Conservation (phyloP, 2,329 filamentous ascomycete species). For the Kalmusia sp. region DNA sequence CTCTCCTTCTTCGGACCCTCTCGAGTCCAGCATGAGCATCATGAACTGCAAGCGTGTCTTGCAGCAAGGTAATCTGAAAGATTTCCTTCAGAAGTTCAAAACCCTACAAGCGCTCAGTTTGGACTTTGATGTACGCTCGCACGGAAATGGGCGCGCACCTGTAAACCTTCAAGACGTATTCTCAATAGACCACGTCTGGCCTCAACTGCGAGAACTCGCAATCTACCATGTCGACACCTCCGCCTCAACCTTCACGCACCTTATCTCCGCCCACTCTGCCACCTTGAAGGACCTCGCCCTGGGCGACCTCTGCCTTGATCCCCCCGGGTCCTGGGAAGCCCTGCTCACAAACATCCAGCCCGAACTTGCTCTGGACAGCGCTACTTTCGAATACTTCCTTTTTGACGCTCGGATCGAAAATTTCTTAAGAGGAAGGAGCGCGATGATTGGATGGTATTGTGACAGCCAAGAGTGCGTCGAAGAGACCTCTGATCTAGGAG, state of each 20-base stretch:
- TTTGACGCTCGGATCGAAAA: background rate
- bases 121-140: background rate
- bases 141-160: background rate
- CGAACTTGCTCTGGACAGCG: background rate
- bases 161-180: background rate
- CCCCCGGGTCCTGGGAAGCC: constrained; percentile 1
- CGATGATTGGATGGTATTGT: constrained; percentile 1
- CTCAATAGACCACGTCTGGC: background rate
- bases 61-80: background rate
- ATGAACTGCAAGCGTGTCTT: constrained; percentile 2
- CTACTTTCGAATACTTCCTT: background rate
- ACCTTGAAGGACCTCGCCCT: background rate
- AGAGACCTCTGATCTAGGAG: background rate
- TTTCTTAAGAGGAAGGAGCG: background rate
- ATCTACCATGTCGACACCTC: background rate
- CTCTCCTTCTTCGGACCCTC: background rate
- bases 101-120: background rate
- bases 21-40: constrained; percentile 3
- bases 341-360: background rate
- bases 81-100: background rate
- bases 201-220: background rate
- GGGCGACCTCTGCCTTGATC: constrained; percentile 4
- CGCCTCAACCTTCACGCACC: background rate
- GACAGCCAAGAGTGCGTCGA: background rate
- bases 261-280: background rate